Evolutionary conservation across 1,284 basidiomycete species (phyloP).

Genomic region (Trametes versicolor): DNA sequence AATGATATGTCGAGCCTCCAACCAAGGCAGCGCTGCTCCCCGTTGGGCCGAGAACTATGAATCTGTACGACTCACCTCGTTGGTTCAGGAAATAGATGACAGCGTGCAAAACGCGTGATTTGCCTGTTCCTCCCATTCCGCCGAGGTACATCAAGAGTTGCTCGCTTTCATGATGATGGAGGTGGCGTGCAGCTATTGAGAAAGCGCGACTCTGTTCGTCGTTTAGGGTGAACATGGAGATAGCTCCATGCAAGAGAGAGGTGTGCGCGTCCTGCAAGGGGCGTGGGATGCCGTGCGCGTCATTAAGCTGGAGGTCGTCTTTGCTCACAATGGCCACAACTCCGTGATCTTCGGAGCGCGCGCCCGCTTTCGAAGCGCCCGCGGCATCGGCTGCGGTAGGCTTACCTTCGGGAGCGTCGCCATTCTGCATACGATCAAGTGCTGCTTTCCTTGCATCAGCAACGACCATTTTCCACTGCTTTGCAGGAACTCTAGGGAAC

Average conservation of each 20-base stretch:
- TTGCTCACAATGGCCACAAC: neutral
- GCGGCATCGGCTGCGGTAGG: no score
- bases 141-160: constrained; percentile 13
- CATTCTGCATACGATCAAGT: neutral
- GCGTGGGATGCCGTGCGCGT: neutral
- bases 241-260: neutral
- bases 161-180: constrained; percentile 7
- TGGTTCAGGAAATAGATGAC: neutral
- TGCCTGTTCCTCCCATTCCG: neutral
- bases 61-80: constrained; percentile 16
- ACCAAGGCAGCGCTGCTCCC: constrained; percentile 46
- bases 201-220: neutral
- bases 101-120: neutral
- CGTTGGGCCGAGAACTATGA: constrained; percentile 43
- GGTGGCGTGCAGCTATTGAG: neutral
- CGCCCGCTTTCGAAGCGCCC: neutral
- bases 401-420: neutral
- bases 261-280: neutral
- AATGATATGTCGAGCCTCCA: constrained; percentile 15
- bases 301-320: neutral
- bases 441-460: neutral
- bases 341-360: neutral
- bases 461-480: neutral
- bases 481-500: neutral
- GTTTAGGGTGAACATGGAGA: neutral